A percentile compares a stretch with the other conserved stretches of the same genome.
Conservation (phyloP, 75 land plant genomes). For the Pseudotsuga menziesii region DNA sequence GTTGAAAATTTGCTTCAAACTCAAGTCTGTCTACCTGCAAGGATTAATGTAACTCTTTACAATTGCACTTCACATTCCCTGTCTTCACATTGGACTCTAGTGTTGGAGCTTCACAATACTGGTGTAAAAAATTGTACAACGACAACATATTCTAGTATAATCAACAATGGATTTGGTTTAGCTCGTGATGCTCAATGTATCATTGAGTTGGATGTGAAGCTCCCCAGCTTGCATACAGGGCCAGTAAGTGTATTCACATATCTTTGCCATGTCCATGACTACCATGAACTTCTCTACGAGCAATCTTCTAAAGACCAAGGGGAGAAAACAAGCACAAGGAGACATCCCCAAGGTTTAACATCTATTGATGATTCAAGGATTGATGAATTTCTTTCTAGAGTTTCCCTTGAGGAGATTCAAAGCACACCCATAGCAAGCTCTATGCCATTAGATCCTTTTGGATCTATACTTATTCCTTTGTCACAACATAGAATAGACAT, state of each 20-base stretch:
- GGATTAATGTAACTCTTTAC: constrained; percentile 16
- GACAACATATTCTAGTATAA: constrained; percentile 15
- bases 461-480: constrained; percentile 25
- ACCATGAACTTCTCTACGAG: constrained; percentile 19
- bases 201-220: constrained; percentile 17
- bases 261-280: constrained; percentile 36
- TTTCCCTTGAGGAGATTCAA: constrained; percentile 8
- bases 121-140: not conserved
- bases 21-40: not conserved
- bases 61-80: constrained; percentile 15
- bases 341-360: not conserved
- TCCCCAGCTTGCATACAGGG: constrained; percentile 18
- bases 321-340: not conserved
- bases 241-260: constrained; percentile 22
- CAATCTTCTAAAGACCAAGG: constrained; percentile 1
- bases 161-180: constrained; percentile 31
- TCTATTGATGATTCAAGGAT: constrained; percentile 4
- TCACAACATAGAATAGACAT: constrained; percentile 28
- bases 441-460: constrained; percentile 8
- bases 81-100: constrained; percentile 33
- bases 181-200: constrained; percentile 23
- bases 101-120: constrained; percentile 20
- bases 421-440: not conserved
- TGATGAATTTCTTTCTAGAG: constrained; percentile 2
- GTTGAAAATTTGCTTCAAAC: not conserved